Percentiles rank a stretch among this genome's conserved stretches.
These are phyloP conservation scores for Zizania latifolia DNA, from an alignment of 176 grass and related monocot species.

Conservation along the genomic window DNA sequence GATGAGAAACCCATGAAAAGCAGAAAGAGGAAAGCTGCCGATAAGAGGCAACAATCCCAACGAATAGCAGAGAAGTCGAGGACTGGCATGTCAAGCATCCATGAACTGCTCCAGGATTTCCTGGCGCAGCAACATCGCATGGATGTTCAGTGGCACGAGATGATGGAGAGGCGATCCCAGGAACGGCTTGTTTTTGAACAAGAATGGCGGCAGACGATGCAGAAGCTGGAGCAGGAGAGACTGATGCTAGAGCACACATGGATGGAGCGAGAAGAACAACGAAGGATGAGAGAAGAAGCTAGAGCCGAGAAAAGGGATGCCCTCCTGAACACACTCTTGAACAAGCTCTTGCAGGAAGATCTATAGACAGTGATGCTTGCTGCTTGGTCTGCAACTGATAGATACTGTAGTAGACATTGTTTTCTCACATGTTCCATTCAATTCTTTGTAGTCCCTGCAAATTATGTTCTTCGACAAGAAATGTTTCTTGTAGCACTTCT, in stretches of 20 bases:
- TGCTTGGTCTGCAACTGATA: slow-evolving; percentile 8
- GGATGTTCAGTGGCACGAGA: slow-evolving; percentile 67
- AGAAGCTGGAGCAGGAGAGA: slow-evolving; percentile 77
- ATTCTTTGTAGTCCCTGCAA: slow-evolving; percentile 41
- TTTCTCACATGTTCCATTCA: slow-evolving; percentile 21
- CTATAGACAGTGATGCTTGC: slow-evolving; percentile 10
- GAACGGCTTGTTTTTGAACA: slow-evolving; percentile 70
- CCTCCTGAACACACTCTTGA: slow-evolving; percentile 32
- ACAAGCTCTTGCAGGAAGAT: slow-evolving; percentile 57
- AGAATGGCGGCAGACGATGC: slow-evolving; percentile 74
- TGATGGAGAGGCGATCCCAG: slow-evolving; percentile 48
- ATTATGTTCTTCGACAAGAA: slow-evolving; percentile 22
- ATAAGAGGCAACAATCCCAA: slow-evolving; percentile 35
- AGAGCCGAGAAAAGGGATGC: slow-evolving; percentile 58
- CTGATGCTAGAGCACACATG: slow-evolving; percentile 73
- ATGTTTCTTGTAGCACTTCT: slow-evolving; percentile 7
- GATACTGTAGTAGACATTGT: slow-evolving; percentile 15
- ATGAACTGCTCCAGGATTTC: slow-evolving; percentile 70
- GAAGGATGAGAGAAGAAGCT: slow-evolving; percentile 43
- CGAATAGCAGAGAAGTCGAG: slow-evolving; percentile 19
- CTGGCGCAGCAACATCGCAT: slow-evolving; percentile 66
- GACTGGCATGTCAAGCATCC: slow-evolving; percentile 37
- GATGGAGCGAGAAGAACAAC: slow-evolving; percentile 66
- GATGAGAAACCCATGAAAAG: slow-evolving; percentile 39
- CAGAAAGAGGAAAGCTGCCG: slow-evolving; percentile 43